These are phyloP conservation scores for Botrytis porri DNA, from an alignment of 2,329 filamentous ascomycete genomes.

Conservation along the genomic window DNA sequence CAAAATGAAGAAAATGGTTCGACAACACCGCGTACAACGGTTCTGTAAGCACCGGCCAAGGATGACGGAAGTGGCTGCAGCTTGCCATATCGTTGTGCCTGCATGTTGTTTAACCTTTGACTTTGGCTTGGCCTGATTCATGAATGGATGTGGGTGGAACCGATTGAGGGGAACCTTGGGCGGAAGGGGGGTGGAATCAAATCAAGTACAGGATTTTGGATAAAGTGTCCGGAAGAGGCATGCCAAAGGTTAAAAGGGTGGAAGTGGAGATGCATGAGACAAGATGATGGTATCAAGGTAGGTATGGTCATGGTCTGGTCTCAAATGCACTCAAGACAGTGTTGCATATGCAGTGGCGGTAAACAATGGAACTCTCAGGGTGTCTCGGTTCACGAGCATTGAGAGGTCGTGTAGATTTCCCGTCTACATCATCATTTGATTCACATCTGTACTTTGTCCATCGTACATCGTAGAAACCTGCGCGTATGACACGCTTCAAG, in stretches of 20 bases:
- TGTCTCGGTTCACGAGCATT: neutral
- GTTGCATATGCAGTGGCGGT: conserved; percentile 15
- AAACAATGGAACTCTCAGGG: conserved; percentile 8
- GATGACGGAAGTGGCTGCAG: conserved; percentile 19
- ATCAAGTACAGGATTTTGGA: neutral
- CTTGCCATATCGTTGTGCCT: conserved; percentile 4
- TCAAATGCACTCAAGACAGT: neutral
- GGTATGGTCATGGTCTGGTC: neutral
- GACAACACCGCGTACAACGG: conserved; percentile 11
- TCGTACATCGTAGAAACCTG: neutral
- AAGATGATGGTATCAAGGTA: neutral
- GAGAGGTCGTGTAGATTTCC: neutral
- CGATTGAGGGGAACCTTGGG: conserved; percentile 11
- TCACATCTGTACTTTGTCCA: neutral
- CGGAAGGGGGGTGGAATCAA: neutral
- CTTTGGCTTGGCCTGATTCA: neutral
- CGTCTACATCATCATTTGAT: neutral
- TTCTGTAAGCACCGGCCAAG: conserved; percentile 4
- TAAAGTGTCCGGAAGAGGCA: neutral
- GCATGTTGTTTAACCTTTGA: conserved; percentile 3
- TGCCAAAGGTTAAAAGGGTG: neutral
- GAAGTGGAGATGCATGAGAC: neutral
- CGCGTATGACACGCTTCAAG: neutral
- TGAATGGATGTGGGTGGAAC: neutral
- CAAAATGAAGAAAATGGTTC: neutral